Base-by-base conservation (phyloP, 345 rosid species). In the Corchorus capsularis region DNA sequence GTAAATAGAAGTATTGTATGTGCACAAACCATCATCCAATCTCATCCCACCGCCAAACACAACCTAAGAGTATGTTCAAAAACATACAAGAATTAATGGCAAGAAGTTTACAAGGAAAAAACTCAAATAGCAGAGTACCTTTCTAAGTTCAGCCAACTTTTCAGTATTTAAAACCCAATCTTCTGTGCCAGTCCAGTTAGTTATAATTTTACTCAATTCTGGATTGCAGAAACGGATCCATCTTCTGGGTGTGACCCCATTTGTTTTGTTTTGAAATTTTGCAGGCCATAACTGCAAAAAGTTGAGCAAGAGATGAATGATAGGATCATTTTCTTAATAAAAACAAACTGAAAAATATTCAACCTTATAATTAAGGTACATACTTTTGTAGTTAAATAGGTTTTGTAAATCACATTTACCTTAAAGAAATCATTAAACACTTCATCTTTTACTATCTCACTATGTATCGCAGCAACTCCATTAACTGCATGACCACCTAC, bases 191-290 rank as follows among this genome's bases (percentile, higher is more conserved):
- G 78, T 83, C 96, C 96, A 87, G 49, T 81, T 73, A 10, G 91
- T 91, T 63, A 91, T 88, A 62, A 89, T 86, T 71, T 85, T 80
- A 87, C 94, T 91, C 80, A 90, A 83, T 56, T 83, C 83, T 0
- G 91, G 90, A 83, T 91, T 91, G 78, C 96, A 91, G 81, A 91
- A 91, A 11, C 80, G 81, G 43, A 91, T 88, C 96, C 96, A 91
- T 80, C 96, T 85, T 79, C 96, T 85, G 67, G 96, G 94, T 17
- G 94, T 91, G 69, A 91, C 96, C 61, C 96, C 96, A 69, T 91
- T 91, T 72, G 96, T 91, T 80, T 91, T 91, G 69, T 91, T 91
- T 82, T 89, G 92, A 78, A 91, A 91, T 73, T 88, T 91, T 56
- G 82, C 85, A 4, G 92, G 96, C 91, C 94, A 91, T 77, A 91